Evolutionary conservation across 2,329 filamentous ascomycete genomes (phyloP), one percentile per base, ranked within the genome.

Genomic region (Cytospora leucostoma): DNA sequence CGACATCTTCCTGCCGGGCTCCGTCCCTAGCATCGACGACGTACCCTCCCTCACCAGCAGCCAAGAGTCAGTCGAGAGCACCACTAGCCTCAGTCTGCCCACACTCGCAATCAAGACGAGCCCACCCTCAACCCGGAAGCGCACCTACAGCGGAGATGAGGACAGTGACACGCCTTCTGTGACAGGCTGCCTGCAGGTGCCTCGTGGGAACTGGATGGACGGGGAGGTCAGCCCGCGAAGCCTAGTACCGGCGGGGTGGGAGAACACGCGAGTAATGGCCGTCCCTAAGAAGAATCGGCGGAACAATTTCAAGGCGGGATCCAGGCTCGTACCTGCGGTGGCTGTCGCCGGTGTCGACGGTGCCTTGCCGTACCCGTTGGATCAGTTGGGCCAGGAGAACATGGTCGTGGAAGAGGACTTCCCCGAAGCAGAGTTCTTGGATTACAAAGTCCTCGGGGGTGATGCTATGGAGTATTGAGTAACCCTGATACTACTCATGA

Each of bases 371-470:
- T 38, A 38, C 34, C 56, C 34, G 15, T 52, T 68, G 33, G 69
- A 67, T 27, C 62, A 65, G 12, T 40, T 72, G 5, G 79, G 72
- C 0, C 80, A 85, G 70, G 82, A 85, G 70, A 84, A 83, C 67
- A 74, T 75, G 67, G 73, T 73, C 5, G 68, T 76, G 0, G 77
- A 71, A 59, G 61, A 56, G 7, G 88, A 92, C 71, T 92, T 92
- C 72, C 87, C 83, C 63, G 89, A 92, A 64, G 89, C 89, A 0
- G 80, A 84, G 0, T 92, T 92, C 65, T 72, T 88, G 59, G 84
- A 86, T 62, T 78, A 73, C 1, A 66, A 59, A 38, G 58, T 67
- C 8, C 52, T 66, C 47, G 67, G 71, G 37, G 69, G 67, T 13
- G 74, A 73, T 47, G 77, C 78, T 33, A 73, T 78, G 54, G 78